Percentiles rank a stretch among this genome's conserved stretches.
Evolutionary conservation across 805 yeast genomes (phyloP).

Genomic region (Trichomonascus vanleenenianus): DNA sequence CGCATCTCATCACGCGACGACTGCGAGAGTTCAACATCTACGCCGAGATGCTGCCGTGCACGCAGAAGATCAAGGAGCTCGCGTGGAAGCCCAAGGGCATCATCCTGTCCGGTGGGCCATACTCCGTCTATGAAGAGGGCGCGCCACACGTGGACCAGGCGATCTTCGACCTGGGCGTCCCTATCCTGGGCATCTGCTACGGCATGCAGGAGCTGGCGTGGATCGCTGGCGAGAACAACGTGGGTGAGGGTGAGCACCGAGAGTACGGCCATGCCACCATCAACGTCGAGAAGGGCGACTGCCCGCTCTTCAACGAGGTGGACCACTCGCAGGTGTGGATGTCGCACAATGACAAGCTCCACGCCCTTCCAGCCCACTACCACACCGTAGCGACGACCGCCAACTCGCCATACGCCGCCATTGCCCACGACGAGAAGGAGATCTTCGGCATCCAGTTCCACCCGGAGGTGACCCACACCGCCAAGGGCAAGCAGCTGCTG

Average conservation of each 20-base stretch:
- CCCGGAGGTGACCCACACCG: slow-evolving; percentile 97
- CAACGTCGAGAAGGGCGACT: slow-evolving; percentile 56
- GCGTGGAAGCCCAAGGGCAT: slow-evolving; percentile 95
- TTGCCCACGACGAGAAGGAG: slow-evolving; percentile 61
- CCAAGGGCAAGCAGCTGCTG: slow-evolving; percentile 78
- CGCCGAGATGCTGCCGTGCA: slow-evolving; percentile 99
- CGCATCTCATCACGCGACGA: slow-evolving; percentile 94
- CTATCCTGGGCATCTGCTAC: slow-evolving; percentile 95
- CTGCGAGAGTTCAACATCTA: slow-evolving; percentile 95
- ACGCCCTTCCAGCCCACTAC: slow-evolving; percentile 83
- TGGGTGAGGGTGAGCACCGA: slow-evolving; percentile 92
- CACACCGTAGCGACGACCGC: slow-evolving; percentile 82
- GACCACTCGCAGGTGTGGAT: slow-evolving; percentile 97
- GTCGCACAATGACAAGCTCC: slow-evolving; percentile 97
- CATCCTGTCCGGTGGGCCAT: slow-evolving; percentile 94
- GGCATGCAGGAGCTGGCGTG: slow-evolving; percentile 99
- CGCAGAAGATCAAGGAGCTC: slow-evolving; percentile 90
- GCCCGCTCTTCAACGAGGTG: slow-evolving; percentile 77
- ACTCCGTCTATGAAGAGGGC: slow-evolving; percentile 90
- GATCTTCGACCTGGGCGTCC: slow-evolving; percentile 83
- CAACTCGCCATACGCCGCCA: slow-evolving; percentile 94
- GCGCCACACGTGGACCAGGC: slow-evolving; percentile 98
- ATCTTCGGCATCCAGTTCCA: slow-evolving; percentile 98
- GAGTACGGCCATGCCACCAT: slow-evolving; percentile 96
- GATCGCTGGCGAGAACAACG: slow-evolving; percentile 85